These are phyloP conservation scores for Dipteronia dyeriana DNA, from an alignment of 345 rosid species.

Conservation along the genomic window DNA sequence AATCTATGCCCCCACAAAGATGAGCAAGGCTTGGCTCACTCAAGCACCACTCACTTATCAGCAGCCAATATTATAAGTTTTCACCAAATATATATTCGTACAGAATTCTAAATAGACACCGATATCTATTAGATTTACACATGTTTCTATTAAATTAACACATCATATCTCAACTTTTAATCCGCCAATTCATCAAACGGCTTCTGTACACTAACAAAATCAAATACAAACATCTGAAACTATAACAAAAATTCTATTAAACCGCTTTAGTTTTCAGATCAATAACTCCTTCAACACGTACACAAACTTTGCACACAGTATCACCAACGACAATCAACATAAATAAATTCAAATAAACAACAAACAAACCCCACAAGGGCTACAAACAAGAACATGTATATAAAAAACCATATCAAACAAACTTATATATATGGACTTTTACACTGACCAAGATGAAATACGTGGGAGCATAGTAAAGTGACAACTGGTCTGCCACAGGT, in stretches of 20 bases:
- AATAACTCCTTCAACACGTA: not conserved
- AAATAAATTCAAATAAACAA: not conserved
- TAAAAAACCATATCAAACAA: not conserved
- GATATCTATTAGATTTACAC: too few relatives aligned
- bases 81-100: too few relatives aligned
- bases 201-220: not conserved
- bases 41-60: too few relatives aligned
- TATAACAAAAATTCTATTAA: too few relatives aligned
- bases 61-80: too few relatives aligned
- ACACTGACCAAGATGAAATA: constrained; percentile 28
- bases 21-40: too few relatives aligned
- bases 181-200: not conserved
- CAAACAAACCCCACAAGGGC: not conserved
- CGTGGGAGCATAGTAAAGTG: constrained; percentile 24
- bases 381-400: not conserved
- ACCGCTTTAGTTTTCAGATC: not conserved
- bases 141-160: too few relatives aligned
- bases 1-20: too few relatives aligned
- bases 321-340: not conserved
- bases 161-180: not conserved
- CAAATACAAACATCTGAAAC: not conserved
- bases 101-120: too few relatives aligned
- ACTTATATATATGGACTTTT: not conserved
- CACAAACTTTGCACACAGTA: not conserved
- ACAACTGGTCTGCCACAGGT: constrained; percentile 15